These are phyloP conservation scores for Neopestalotiopsis clavispora DNA, from an alignment of 2,329 filamentous ascomycete genomes.

Conservation along the genomic window DNA sequence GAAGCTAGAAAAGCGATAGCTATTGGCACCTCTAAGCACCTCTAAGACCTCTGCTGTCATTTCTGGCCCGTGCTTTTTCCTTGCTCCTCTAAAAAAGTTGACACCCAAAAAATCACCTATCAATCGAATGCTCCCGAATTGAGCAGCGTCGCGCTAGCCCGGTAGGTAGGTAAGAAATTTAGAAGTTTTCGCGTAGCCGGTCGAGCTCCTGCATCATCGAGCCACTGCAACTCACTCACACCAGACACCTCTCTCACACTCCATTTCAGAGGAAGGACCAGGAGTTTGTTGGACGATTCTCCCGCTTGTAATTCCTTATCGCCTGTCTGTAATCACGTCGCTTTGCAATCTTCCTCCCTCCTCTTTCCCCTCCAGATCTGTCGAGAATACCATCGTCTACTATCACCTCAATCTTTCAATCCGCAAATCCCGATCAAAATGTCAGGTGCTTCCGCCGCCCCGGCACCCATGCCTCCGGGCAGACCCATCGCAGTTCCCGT, in stretches of 20 bases:
- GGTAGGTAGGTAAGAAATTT: slow-evolving; percentile 10
- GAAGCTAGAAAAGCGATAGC: neutral
- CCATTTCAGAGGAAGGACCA: neutral
- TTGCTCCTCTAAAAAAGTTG: neutral
- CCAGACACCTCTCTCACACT: neutral
- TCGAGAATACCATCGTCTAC: slow-evolving; percentile 19
- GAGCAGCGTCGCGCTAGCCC: slow-evolving; percentile 10
- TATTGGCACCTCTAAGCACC: no score
- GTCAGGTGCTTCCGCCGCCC: slow-evolving; percentile 45
- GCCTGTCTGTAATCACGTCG: neutral
- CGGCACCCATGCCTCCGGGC: slow-evolving; percentile 53
- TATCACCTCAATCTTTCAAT: slow-evolving; percentile 43
- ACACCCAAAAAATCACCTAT: neutral
- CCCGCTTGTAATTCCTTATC: neutral
- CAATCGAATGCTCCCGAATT: slow-evolving; percentile 3
- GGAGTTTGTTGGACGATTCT: neutral
- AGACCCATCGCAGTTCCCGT: slow-evolving; percentile 51
- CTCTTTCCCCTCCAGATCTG: neutral
- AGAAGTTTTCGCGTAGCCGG: slow-evolving; percentile 18
- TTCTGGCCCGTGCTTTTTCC: neutral
- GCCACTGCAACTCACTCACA: slow-evolving; percentile 10
- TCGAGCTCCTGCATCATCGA: slow-evolving; percentile 20
- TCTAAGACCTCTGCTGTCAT: neutral
- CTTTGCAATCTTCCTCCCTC: neutral
- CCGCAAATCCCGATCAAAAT: slow-evolving; percentile 26